Conservation (phyloP, 306 rosid genomes). For the Benincasa hispida region DNA sequence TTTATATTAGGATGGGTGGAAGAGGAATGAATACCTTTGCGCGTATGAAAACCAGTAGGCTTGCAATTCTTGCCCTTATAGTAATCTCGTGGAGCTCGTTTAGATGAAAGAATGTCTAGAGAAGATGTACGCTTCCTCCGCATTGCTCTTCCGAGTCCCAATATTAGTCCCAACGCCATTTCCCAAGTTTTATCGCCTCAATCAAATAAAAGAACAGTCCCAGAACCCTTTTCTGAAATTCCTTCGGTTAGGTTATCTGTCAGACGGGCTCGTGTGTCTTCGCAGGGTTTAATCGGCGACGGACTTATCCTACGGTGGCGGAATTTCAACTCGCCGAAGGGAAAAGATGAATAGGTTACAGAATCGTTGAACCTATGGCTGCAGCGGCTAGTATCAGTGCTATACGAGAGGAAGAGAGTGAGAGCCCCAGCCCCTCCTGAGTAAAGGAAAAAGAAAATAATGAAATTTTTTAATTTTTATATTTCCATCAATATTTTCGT, state of each 20-base stretch:
- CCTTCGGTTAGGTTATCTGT: background rate
- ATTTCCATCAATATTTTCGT: no score
- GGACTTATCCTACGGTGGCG: background rate
- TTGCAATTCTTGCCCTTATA: conserved; percentile 87
- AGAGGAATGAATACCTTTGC: conserved; percentile 40
- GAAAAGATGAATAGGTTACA: no score
- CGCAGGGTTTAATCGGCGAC: background rate
- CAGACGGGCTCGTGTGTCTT: background rate
- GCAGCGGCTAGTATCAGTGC: no score
- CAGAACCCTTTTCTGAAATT: background rate
- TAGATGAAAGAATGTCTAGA: conserved; percentile 58
- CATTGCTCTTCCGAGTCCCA: conserved; percentile 25
- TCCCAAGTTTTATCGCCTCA: background rate
- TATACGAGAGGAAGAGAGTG: no score
- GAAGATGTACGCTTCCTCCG: conserved; percentile 32
- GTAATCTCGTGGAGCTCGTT: conserved; percentile 66
- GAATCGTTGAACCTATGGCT: no score
- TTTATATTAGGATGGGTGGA: background rate
- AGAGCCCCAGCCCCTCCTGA: no score
- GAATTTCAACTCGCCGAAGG: no score
- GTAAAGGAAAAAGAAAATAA: no score
- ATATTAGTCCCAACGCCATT: conserved; percentile 28
- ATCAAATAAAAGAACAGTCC: background rate
- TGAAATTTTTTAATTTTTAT: no score
- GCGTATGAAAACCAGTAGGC: conserved; percentile 83